Base-by-base conservation (phyloP, 495 filamentous ascomycete species). In the Niebla homalea region DNA sequence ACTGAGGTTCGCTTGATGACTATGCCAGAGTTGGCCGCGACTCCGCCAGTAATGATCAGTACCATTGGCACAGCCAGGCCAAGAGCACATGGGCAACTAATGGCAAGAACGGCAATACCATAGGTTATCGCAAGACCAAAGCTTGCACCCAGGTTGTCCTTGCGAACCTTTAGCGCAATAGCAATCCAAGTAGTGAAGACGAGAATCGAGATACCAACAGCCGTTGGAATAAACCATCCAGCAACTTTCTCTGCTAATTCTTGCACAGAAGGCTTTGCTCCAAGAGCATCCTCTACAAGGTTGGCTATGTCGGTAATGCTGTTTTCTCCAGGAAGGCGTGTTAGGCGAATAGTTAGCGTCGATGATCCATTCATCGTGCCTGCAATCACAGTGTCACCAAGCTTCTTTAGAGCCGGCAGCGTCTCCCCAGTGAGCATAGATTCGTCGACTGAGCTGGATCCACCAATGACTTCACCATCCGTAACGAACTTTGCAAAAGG, bases 61-160 rank as follows among this genome's bases (percentile, higher is more conserved):
- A 89, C 86, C 83, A 89, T 87, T 1, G 86, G 86, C 3, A 89
- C 81, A 0, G 84, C 84, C 15, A 89, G 70, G 0, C 84, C 83
- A 49, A 92, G 81, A 3, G 86, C 86, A 49, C 86, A 92, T 16
- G 86, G 86, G 52, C 86, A 92, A 10, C 83, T 87, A 7, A 89
- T 79, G 39, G 84, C 80, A 7, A 89, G 73, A 0, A 80, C 79
- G 0, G 84, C 74, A 49, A 89, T 80, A 19, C 77, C 76, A 53
- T 83, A 92, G 16, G 81, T 88, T 38, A 87, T 76, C 0, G 84
- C 82, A 29, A 70, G 66, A 20, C 78, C 73, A 2, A 68, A 65
- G 19, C 81, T 75, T 36, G 73, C 65, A 3, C 65, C 58, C 23
- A 61, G 72, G n/a, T 51, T 53, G 15, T 72, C 53, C 0, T 68